Conservation (phyloP, 2,329 filamentous ascomycete genomes). For the Penicillium sclerotigenum region DNA sequence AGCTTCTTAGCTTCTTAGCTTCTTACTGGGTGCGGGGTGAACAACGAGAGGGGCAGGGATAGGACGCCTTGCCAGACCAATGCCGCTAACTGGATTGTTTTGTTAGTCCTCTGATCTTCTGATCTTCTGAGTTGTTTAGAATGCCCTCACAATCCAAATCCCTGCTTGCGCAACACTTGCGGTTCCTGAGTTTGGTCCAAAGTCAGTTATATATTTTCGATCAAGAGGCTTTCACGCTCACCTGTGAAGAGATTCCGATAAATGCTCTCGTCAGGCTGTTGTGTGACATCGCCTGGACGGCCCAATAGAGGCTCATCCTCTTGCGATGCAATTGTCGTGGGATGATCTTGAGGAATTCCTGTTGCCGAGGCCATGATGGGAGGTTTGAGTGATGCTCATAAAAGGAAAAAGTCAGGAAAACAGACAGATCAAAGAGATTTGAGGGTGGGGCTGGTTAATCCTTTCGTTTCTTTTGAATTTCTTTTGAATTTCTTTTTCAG, state of each 20-base stretch:
- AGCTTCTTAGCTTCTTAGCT: slow-evolving; percentile 14
- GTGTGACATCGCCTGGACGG: slow-evolving; percentile 67
- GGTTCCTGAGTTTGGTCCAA: slow-evolving; percentile 63
- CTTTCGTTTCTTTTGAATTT: neutral
- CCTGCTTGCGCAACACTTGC: slow-evolving; percentile 77
- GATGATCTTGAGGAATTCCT: slow-evolving; percentile 58
- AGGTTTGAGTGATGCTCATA: neutral
- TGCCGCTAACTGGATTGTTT: slow-evolving; percentile 55
- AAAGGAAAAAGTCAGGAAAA: neutral
- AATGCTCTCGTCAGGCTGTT: slow-evolving; percentile 62
- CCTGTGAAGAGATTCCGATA: slow-evolving; percentile 71
- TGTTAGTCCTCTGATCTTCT: neutral
- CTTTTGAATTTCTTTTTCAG: neutral
- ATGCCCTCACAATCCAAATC: slow-evolving; percentile 59
- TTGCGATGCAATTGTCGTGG: slow-evolving; percentile 37
- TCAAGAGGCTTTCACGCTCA: slow-evolving; percentile 40
- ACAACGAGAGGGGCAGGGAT: slow-evolving; percentile 68
- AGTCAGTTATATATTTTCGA: neutral
- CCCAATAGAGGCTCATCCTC: slow-evolving; percentile 72
- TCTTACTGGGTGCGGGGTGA: slow-evolving; percentile 81
- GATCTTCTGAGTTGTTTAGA: neutral
- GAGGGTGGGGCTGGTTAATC: neutral
- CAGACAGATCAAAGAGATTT: neutral
- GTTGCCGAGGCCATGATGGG: slow-evolving; percentile 65
- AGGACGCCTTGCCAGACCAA: slow-evolving; percentile 78